phyloP scores from a whole-genome alignment of 352 stramenopile genomes.

The Salisapilia sapeloensis region DNA sequence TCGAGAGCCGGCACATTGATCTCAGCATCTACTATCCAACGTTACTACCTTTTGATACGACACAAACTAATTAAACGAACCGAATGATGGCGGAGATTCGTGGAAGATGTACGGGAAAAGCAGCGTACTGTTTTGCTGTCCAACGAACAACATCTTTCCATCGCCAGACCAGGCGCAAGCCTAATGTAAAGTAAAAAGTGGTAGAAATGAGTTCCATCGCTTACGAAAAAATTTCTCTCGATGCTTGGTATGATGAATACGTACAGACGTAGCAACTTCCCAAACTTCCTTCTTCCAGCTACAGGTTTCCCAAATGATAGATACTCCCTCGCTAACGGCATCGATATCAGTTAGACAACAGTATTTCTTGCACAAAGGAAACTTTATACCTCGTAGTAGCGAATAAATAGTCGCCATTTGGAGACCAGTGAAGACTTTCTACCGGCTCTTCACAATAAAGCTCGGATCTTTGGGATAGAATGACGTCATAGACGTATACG shows the following conservation, averaged over 20 bases:
- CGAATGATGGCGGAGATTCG: conserved; percentile 30
- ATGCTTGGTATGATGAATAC: not conserved
- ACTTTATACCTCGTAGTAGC: conserved; percentile 35
- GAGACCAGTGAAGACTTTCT: conserved; percentile 43
- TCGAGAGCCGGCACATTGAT: conserved; percentile 56
- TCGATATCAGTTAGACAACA: not conserved
- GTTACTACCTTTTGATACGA: not conserved
- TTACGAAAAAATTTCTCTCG: not conserved
- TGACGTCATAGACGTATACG: conserved; percentile 39
- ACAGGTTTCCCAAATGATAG: conserved; percentile 62
- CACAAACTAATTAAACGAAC: conserved; percentile 7
- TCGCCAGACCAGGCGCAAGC: conserved; percentile 56
- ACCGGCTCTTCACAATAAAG: conserved; percentile 37
- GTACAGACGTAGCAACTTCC: conserved; percentile 41
- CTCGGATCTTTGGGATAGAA: conserved; percentile 34
- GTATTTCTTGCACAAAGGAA: not conserved
- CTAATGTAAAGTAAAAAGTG: conserved; percentile 9
- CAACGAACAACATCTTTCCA: conserved; percentile 47
- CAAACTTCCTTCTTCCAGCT: conserved; percentile 70
- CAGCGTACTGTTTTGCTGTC: conserved; percentile 24
- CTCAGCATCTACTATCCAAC: conserved; percentile 25
- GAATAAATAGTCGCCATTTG: conserved; percentile 76
- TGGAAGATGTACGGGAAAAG: conserved; percentile 65
- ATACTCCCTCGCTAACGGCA: conserved; percentile 20
- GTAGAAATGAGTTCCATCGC: conserved; percentile 1